Percentiles rank a stretch among this genome's conserved stretches.
Conservation (phyloP, 2,329 filamentous ascomycete species). For the Diaporthe australafricana region DNA sequence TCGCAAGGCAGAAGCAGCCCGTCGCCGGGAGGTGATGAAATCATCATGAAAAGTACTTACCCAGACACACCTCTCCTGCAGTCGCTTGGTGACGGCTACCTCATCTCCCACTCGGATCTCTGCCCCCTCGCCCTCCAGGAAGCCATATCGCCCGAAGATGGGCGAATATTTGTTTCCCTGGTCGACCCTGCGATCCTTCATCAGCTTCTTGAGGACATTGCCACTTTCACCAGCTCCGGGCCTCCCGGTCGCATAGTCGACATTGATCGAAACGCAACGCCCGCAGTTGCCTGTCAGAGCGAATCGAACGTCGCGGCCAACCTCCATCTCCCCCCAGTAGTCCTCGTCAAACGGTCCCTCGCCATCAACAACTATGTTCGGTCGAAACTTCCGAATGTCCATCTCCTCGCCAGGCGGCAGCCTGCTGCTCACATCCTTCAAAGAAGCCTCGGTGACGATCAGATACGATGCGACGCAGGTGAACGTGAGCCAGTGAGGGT, state of each 20-base stretch:
- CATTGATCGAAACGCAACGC: conserved; percentile 76
- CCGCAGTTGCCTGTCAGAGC: conserved; percentile 77
- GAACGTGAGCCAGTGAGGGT: conserved; percentile 72
- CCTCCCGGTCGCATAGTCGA: conserved; percentile 76
- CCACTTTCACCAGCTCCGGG: conserved; percentile 67
- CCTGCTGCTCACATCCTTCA: conserved; percentile 72
- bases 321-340: conserved; percentile 73
- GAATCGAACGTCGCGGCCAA: conserved; percentile 56
- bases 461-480: conserved; percentile 82
- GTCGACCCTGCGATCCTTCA: conserved; percentile 78
- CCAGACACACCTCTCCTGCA: conserved; percentile 32
- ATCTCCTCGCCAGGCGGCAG: conserved; percentile 61
- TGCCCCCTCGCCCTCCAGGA: conserved; percentile 56
- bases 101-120: conserved; percentile 66
- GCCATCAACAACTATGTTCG: conserved; percentile 77
- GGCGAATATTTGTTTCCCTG: conserved; percentile 74
- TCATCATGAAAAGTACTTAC: neutral
- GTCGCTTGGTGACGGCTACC: conserved; percentile 62
- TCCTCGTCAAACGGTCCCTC: conserved; percentile 75
- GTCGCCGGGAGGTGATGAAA: neutral
- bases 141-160: conserved; percentile 80
- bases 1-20: neutral
- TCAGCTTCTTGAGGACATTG: conserved; percentile 75
- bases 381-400: conserved; percentile 77
- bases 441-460: conserved; percentile 75